Evolutionary conservation across 805 yeast genomes (phyloP).

Genomic region (Lipomyces starkeyi): DNA sequence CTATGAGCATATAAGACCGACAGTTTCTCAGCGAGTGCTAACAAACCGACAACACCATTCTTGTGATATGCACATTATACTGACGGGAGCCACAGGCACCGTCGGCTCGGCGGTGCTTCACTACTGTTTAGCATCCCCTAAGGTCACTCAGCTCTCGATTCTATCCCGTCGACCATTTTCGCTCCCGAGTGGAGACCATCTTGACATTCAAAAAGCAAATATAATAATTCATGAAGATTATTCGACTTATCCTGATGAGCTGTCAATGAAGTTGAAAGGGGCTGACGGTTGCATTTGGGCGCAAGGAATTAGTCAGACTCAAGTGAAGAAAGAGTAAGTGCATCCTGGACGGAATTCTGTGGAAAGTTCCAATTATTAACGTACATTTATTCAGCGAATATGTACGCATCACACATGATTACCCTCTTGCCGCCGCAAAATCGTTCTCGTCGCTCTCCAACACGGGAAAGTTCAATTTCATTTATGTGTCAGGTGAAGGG

Average conservation of each 20-base stretch:
- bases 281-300: conserved; percentile 19
- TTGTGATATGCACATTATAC: conserved; percentile 12
- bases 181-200: conserved; percentile 6
- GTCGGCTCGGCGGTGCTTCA: conserved; percentile 10
- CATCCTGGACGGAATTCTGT: background rate
- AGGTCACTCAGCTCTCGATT: conserved; percentile 16
- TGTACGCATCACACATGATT: conserved; percentile 13
- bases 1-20: too few relatives aligned
- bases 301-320: conserved; percentile 17
- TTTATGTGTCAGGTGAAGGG: conserved; percentile 19
- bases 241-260: conserved; percentile 16
- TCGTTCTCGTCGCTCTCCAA: conserved; percentile 9
- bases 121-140: conserved; percentile 8
- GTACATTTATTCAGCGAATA: conserved; percentile 5
- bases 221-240: conserved; percentile 15
- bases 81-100: conserved; percentile 16
- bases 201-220: conserved; percentile 3
- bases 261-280: conserved; percentile 8
- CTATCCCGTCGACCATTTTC: conserved; percentile 9
- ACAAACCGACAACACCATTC: background rate
- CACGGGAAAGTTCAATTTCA: conserved; percentile 13
- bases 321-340: conserved; percentile 13
- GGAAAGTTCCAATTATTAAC: background rate
- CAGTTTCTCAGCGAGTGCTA: too few relatives aligned
- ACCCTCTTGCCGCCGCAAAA: conserved; percentile 15